Base-by-base conservation (phyloP, 2,329 filamentous ascomycete genomes). In the Parastagonospora avenae region DNA sequence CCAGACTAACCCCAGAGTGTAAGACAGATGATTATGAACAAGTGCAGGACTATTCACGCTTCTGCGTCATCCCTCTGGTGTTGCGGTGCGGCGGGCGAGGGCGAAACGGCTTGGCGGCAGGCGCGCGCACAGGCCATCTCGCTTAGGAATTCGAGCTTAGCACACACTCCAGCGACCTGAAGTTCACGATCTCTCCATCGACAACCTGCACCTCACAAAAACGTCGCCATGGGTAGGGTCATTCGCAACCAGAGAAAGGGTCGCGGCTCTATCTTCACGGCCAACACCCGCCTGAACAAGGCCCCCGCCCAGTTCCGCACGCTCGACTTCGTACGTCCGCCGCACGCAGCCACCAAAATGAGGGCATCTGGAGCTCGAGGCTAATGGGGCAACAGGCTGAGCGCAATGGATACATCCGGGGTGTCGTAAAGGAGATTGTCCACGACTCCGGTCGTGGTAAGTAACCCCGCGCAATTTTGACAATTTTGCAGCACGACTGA, bases 361-460 rank as follows among this genome's bases (percentile, higher is more conserved):
- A 37, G 46, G 39, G 51, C 27, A 38, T 32, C 15, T 45, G 51
- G 54, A 45, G 55, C 67, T 49, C 69, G 76, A 66, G 71, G 75
- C 68, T 71, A 72, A 72, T 64, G 54, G 57, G 52, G 19, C 19
- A 42, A 63, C 57, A 74, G 71, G 62, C 92, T 78, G 92, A 97
- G 85, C 87, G 91, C 77, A 93, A 97, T 86, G 94, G 94, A 74
- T 99, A 99, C 85, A 83, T 96, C 76, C 91, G 94, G 72, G 94
- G 94, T 82, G 86, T 97, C 66, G 92, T 99, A 77, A 96, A 94
- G 87, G 91, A 97, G 76, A 97, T 97, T 81, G 90, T 99, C 82
- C 94, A 99, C 88, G 94, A 99, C 82, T 87, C 92, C 73, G 94
- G 94, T 79, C 92, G 94, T 83, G 94, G 94, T 83, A 92, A 69